These are phyloP conservation scores for Agrostemma githago DNA, from an alignment of 148 eudicot species.

Conservation along the genomic window DNA sequence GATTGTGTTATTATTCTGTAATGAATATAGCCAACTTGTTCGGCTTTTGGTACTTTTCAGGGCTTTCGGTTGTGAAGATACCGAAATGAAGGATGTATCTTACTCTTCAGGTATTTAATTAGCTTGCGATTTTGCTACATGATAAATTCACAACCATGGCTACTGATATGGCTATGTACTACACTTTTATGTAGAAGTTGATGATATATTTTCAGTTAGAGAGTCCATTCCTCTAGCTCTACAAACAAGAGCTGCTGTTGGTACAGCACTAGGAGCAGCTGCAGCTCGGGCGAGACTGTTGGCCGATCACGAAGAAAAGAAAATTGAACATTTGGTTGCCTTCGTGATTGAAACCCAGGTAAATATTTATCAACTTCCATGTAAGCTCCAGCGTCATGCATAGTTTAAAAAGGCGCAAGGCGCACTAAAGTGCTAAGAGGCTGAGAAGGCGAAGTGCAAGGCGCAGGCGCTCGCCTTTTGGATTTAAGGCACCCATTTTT, in stretches of 20 bases:
- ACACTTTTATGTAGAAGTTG: conserved; percentile 32
- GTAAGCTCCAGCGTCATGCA: background rate
- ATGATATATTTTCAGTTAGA: conserved; percentile 29
- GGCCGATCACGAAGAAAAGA: conserved; percentile 92
- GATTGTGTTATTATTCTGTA: background rate
- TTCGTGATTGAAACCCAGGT: conserved; percentile 75
- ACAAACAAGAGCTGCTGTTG: conserved; percentile 76
- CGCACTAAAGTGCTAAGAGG: too few relatives aligned
- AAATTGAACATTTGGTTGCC: conserved; percentile 66
- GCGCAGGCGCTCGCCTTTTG: too few relatives aligned
- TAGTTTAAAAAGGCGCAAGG: too few relatives aligned
- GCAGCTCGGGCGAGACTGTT: conserved; percentile 88
- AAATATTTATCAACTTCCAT: background rate
- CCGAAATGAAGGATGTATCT: conserved; percentile 37
- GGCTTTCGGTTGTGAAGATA: conserved; percentile 33
- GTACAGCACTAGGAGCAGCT: conserved; percentile 86
- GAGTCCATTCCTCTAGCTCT: conserved; percentile 54
- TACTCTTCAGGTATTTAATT: conserved; percentile 34
- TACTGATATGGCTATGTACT: background rate
- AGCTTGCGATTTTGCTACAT: background rate
- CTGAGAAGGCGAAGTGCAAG: too few relatives aligned
- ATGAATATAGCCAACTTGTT: conserved; percentile 2
- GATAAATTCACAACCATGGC: background rate
- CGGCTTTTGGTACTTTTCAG: conserved; percentile 32
- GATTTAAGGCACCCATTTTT: too few relatives aligned